Evolutionary conservation across 169 alveolate species (phyloP).

Genomic region (Plasmodium coatneyi): DNA sequence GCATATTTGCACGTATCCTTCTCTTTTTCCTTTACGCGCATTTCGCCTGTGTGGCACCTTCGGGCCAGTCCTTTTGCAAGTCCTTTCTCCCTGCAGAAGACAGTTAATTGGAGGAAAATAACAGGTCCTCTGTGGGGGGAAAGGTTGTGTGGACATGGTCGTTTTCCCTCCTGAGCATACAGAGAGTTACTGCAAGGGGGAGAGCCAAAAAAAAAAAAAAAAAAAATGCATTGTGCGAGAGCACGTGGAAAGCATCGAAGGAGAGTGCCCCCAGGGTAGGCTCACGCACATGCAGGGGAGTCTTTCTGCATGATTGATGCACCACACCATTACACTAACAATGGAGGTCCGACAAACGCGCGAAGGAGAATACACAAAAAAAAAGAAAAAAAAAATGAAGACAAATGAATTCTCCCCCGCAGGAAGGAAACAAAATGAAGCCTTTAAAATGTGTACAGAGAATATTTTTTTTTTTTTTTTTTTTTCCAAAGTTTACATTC

Average conservation of each 20-base stretch:
- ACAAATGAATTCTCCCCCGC: not conserved
- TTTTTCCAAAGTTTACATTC: not conserved
- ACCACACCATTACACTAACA: not conserved
- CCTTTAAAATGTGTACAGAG: not conserved
- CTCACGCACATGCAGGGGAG: not conserved
- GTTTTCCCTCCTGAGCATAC: not conserved
- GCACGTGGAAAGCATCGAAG: not conserved
- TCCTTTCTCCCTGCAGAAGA: not conserved
- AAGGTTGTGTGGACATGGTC: not conserved
- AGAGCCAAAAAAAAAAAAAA: not conserved
- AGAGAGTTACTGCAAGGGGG: not conserved
- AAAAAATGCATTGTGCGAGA: not conserved
- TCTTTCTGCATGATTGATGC: not conserved
- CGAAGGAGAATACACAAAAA: not conserved
- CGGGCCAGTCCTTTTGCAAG: not conserved
- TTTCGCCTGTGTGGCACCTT: not conserved
- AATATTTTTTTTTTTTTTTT: not conserved
- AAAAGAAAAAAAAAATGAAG: not conserved
- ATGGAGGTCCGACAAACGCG: not conserved
- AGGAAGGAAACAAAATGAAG: not conserved
- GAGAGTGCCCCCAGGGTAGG: not conserved
- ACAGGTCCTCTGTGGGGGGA: not conserved
- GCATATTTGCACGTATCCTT: not conserved
- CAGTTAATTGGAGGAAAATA: not conserved
- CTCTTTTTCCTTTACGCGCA: not conserved